A percentile compares a stretch with the other conserved stretches of the same genome.
These are phyloP conservation scores for Parasarocladium wereldwijsianum DNA, from an alignment of 2,329 filamentous ascomycete species.

Conservation along the genomic window DNA sequence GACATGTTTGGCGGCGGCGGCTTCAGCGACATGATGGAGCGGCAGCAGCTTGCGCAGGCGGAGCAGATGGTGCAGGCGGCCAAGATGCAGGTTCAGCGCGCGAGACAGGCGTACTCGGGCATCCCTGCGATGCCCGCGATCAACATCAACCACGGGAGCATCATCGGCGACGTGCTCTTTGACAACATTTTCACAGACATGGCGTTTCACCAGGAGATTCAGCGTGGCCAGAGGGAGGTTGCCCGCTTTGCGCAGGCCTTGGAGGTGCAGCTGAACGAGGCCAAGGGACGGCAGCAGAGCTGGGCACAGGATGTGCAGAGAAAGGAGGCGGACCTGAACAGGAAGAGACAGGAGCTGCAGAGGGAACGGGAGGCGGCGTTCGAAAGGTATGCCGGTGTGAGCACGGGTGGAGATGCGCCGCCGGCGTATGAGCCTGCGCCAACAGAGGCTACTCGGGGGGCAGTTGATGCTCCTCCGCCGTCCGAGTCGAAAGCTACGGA, in stretches of 20 bases:
- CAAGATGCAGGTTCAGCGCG: slow-evolving; percentile 22
- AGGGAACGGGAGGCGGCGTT: slow-evolving; percentile 25
- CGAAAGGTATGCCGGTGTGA: slow-evolving; percentile 17
- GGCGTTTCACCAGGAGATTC: slow-evolving; percentile 36
- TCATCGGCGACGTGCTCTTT: slow-evolving; percentile 37
- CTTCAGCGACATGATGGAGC: slow-evolving; percentile 37
- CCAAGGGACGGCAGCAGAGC: slow-evolving; percentile 14
- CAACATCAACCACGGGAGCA: slow-evolving; percentile 26
- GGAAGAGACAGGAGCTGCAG: slow-evolving; percentile 25
- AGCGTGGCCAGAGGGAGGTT: slow-evolving; percentile 23
- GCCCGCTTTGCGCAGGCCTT: slow-evolving; percentile 18
- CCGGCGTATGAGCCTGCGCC: slow-evolving; percentile 2
- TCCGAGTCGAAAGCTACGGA: too few species aligned
- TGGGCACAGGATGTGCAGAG: slow-evolving; percentile 17
- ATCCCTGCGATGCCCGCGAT: slow-evolving; percentile 22
- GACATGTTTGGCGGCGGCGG: slow-evolving; percentile 36
- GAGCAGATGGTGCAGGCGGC: slow-evolving; percentile 27
- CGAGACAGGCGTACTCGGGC: slow-evolving; percentile 22
- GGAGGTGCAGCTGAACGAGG: slow-evolving; percentile 15
- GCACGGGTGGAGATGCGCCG: not conserved
- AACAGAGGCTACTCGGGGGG: too few species aligned
- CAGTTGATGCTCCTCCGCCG: too few species aligned
- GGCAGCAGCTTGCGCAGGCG: slow-evolving; percentile 31
- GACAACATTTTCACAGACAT: slow-evolving; percentile 39
- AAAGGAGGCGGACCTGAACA: slow-evolving; percentile 15